phyloP scores from a whole-genome alignment of 192 early-diverging fungal genomes.

The Linnemannia elongata region DNA sequence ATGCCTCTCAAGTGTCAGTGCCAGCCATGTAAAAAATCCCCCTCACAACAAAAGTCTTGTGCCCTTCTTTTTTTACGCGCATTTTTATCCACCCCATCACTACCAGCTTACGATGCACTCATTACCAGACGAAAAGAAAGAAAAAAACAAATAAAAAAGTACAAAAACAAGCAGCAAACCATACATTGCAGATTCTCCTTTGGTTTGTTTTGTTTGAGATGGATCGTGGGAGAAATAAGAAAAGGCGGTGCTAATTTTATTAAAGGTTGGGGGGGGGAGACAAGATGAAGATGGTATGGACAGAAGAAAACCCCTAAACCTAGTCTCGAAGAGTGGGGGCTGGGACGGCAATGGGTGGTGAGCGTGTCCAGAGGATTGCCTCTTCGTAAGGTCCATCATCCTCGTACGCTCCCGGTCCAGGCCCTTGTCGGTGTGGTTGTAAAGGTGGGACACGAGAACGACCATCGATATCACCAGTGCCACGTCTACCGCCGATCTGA shows the following conservation, averaged over 20 bases:
- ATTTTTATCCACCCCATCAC: neutral
- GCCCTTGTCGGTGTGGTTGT: neutral
- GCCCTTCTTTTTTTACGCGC: constrained; percentile 1
- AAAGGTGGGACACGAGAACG: neutral
- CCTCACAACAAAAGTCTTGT: neutral
- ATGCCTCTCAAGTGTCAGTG: constrained; percentile 81
- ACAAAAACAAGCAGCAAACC: neutral
- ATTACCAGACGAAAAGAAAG: neutral
- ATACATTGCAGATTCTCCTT: neutral
- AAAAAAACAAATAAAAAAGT: constrained; percentile 2
- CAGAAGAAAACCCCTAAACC: neutral
- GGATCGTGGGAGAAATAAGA: too few species aligned
- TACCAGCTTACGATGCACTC: neutral
- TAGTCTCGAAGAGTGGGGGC: neutral
- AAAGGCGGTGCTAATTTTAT: too few species aligned
- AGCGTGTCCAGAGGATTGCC: constrained; percentile 25
- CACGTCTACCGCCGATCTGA: neutral
- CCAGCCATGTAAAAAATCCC: constrained; percentile 51
- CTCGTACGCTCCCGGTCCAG: neutral
- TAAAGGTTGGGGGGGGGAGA: neutral
- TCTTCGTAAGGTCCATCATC: constrained; percentile 33
- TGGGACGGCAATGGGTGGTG: neutral
- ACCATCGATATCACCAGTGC: neutral
- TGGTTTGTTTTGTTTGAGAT: neutral
- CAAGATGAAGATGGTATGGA: neutral